Evolutionary conservation across 2,329 filamentous ascomycete genomes (phyloP), one percentile per base, ranked within the genome.

Genomic region (Lecanicillium sp.): DNA sequence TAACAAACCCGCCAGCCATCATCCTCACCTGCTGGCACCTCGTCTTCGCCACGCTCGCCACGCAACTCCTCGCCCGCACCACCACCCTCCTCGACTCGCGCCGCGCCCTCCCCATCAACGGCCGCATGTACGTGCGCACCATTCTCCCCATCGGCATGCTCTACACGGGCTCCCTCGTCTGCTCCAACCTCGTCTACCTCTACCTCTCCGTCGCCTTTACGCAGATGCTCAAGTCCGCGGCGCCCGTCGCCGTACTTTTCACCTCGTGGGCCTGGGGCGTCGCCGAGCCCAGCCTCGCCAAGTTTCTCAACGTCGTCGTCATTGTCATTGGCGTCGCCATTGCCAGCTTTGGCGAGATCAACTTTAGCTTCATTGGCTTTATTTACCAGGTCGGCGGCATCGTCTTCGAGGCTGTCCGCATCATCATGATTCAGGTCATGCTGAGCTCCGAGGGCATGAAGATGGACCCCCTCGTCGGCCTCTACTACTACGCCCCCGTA

Each of bases 401-500:
- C 49, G 58, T 82, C 36, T 90, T 89, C 55, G 87, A 94, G 66
- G 85, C 87, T 32, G 72, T 85, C 45, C 81, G 87, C 44, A 68
- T 92, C 46, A 81, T 88, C 63, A 87, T 94, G 84, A 85, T 92
- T 41, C 83, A 94, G 65, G 79, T 83, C 44, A 71, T 94, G 51
- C 76, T 94, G 37, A 85, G 79, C 55, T 80, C 74, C 25, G 74
- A 83, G 36, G 84, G 87, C 32, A 60, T 84, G 66, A 87, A 86
- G 69, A 92, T 94, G 87, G 85, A 92, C 55, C 86, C 87, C 27
- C 73, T 94, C 27, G 86, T 92, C 45, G 87, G 84, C 22, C 74
- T 94, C 17, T 94, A 94, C 72, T 94, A 94, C 69, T 94, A 87
- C 56, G 87, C 87, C 1, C 87, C 87, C 5, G 80, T 87, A 35